Base-by-base conservation (phyloP, 2,329 filamentous ascomycete species). In the Biscogniauxia marginata region DNA sequence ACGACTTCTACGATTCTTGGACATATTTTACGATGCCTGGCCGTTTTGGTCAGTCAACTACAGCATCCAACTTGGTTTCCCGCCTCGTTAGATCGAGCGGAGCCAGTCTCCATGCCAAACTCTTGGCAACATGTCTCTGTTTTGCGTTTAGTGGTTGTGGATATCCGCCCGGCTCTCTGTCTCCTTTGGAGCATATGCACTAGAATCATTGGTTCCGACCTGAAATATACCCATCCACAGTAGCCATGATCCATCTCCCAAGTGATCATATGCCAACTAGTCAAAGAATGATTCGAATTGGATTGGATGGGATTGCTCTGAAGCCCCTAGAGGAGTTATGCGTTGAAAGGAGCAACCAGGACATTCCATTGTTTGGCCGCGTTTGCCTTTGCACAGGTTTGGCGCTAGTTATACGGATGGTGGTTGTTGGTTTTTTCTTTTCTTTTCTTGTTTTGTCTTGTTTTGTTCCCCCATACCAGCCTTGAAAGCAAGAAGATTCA, bases 1-100 rank as follows among this genome's bases (percentile, higher is more conserved):
- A 63, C 59, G 63, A 63, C 55, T 58, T 60, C 54, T 63, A 63
- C 61, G 55, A 65, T 70, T 69, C 67, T 65, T 70, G 66, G 65
- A 69, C 64, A 69, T 70, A 68, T 48, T 67, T 68, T 62, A 59
- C 47, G 61, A 65, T 66, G 61, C 62, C 60, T 63, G 62, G 56
- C 58, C 59, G 13, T 46, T 49, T 58, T 57, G 56, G 56, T 53
- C 55, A 58, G 51, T 59, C 57, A 55, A 56, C 49, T 22, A 30
- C 44, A 49, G 25, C 52, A 59, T 56, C 21, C 30, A 53, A 50
- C 58, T 60, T 61, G 61, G 54, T 34, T 57, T 50, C 53, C 53
- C 55, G 55, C 52, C 53, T 50, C 54, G 54, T 51, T 59, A 56
- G 52, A 54, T 57, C 49, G 48, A 60, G 54, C 52, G 57, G 47